These are phyloP conservation scores for Phytophthora lateralis DNA, from an alignment of 352 stramenopile genomes.

Conservation along the genomic window DNA sequence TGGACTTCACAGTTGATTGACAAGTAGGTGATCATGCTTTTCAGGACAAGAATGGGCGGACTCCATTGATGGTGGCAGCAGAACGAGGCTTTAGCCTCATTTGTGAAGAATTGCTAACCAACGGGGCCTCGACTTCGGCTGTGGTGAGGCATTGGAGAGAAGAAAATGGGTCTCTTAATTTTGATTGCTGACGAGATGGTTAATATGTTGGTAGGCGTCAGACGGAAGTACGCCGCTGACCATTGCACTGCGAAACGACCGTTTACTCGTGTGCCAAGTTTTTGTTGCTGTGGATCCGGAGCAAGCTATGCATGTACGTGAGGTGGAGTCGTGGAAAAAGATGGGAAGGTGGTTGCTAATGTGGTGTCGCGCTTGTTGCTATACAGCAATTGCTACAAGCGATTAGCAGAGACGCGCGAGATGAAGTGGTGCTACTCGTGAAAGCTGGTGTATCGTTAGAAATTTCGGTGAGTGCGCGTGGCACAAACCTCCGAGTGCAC, in stretches of 20 bases:
- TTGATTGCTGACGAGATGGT: neutral
- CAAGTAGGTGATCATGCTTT: neutral
- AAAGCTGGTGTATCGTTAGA: slow-evolving; percentile 37
- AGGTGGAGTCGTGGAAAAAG: neutral
- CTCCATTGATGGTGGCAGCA: slow-evolving; percentile 41
- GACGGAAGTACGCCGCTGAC: slow-evolving; percentile 33
- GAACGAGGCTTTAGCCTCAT: slow-evolving; percentile 39
- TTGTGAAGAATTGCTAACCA: slow-evolving; percentile 40
- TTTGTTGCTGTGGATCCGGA: slow-evolving; percentile 34
- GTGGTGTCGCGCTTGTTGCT: neutral
- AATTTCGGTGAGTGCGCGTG: slow-evolving; percentile 23
- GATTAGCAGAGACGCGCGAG: slow-evolving; percentile 26
- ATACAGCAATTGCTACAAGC: slow-evolving; percentile 34
- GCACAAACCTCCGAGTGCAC: neutral
- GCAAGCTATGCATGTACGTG: slow-evolving; percentile 32
- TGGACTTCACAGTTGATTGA: neutral
- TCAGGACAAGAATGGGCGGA: slow-evolving; percentile 38
- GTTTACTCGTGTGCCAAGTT: slow-evolving; percentile 39
- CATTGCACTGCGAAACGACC: slow-evolving; percentile 23
- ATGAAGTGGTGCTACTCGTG: slow-evolving; percentile 43
- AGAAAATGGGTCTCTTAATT: neutral
- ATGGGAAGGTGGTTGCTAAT: slow-evolving; percentile 1
- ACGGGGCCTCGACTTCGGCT: slow-evolving; percentile 28
- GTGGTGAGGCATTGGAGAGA: slow-evolving; percentile 8
- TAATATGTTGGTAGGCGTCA: slow-evolving; percentile 7